Evolutionary conservation across 805 yeast genomes (phyloP).

Genomic region (Kazachstania bromeliacearum): DNA sequence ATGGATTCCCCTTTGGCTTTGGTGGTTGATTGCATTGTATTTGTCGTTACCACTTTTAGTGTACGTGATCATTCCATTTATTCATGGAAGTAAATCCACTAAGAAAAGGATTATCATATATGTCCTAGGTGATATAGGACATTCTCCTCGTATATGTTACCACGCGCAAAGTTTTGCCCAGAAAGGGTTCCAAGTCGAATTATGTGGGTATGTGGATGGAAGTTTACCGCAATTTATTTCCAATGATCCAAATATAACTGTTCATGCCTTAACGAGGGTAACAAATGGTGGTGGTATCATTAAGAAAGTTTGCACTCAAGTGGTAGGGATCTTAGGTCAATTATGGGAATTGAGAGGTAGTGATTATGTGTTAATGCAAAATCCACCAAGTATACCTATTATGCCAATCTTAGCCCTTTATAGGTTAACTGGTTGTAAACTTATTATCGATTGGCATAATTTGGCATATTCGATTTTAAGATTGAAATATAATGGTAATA

Average conservation of each 20-base stretch:
- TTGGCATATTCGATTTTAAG: slow-evolving; percentile 77
- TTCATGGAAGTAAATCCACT: slow-evolving; percentile 29
- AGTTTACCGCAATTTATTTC: slow-evolving; percentile 41
- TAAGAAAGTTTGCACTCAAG: slow-evolving; percentile 51
- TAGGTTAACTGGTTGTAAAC: slow-evolving; percentile 45
- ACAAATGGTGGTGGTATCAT: slow-evolving; percentile 11
- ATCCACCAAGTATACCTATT: slow-evolving; percentile 89
- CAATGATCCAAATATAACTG: slow-evolving; percentile 42
- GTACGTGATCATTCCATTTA: slow-evolving; percentile 29
- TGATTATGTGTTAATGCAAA: slow-evolving; percentile 66
- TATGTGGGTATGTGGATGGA: slow-evolving; percentile 74
- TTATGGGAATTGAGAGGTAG: slow-evolving; percentile 51
- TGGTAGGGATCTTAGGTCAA: slow-evolving; percentile 36
- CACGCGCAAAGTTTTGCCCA: slow-evolving; percentile 74
- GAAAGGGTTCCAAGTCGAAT: slow-evolving; percentile 61
- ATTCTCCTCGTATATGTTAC: slow-evolving; percentile 89
- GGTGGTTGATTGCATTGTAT: slow-evolving; percentile 32
- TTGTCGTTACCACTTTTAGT: slow-evolving; percentile 30
- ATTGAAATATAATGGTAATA: slow-evolving; percentile 42
- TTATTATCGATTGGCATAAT: slow-evolving; percentile 95
- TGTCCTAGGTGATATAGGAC: slow-evolving; percentile 89
- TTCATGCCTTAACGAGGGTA: slow-evolving; percentile 31
- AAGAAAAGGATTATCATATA: slow-evolving; percentile 58
- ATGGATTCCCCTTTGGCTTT: slow-evolving; percentile 6
- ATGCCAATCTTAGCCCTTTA: slow-evolving; percentile 53